These are phyloP conservation scores for Lactifluus piperatus DNA, from an alignment of 768 basidiomycete species.

Conservation along the genomic window DNA sequence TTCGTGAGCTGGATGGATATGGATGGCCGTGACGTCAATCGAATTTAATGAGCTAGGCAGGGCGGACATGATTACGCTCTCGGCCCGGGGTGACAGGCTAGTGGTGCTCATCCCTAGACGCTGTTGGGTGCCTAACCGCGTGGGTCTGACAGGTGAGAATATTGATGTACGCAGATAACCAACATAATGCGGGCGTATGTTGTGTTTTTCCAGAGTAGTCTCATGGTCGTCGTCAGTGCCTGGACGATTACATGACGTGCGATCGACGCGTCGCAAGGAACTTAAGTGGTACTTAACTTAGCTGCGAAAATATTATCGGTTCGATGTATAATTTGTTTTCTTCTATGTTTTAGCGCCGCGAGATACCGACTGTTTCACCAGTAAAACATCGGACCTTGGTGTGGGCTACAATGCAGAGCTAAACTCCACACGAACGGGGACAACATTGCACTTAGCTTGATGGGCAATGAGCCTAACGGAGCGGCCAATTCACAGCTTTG, in stretches of 20 bases:
- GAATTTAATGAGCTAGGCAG: not conserved
- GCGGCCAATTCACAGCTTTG: not conserved
- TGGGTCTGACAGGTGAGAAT: not conserved
- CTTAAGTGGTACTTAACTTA: not conserved
- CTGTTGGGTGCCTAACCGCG: not conserved
- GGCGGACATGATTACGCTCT: not conserved
- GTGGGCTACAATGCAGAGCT: constrained; percentile 1
- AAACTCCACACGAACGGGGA: not conserved
- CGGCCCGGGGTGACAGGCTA: not conserved
- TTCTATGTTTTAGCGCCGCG: not conserved
- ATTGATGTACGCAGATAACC: not conserved
- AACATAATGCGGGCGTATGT: not conserved
- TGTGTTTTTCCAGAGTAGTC: not conserved
- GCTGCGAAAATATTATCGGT: not conserved
- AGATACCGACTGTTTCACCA: not conserved
- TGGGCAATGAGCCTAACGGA: not conserved
- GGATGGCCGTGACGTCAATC: not conserved
- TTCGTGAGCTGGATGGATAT: not conserved
- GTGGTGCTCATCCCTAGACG: not conserved
- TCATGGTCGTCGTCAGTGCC: not conserved
- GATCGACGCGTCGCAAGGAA: not conserved
- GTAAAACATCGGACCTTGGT: not conserved
- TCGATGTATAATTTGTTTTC: not conserved
- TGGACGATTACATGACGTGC: not conserved
- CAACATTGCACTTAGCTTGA: not conserved